A percentile compares a stretch with the other conserved stretches of the same genome.
phyloP scores from a whole-genome alignment of 2,329 filamentous ascomycete species.

The Gremmenia infestans region DNA sequence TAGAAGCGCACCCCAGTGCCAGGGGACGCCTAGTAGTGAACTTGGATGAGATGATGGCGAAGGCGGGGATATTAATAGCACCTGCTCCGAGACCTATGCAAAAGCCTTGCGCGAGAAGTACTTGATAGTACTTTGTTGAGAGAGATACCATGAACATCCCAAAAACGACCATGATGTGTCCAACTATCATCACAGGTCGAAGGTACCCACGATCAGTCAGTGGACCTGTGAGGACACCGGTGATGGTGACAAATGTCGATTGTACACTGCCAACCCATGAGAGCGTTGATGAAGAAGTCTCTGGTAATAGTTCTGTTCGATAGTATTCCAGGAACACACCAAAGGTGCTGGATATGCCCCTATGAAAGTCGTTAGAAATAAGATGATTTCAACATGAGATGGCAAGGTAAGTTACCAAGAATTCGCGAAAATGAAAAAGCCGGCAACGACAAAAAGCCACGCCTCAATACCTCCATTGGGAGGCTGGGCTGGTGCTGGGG shows the following conservation, averaged over 20 bases:
- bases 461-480: constrained; percentile 11
- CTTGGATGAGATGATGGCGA: constrained; percentile 39
- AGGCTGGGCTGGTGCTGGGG: too few relatives aligned
- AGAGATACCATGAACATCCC: constrained; percentile 31
- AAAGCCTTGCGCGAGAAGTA: constrained; percentile 48
- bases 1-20: constrained; percentile 40
- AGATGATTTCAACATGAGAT: background rate
- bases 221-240: constrained; percentile 55
- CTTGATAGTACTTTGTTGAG: constrained; percentile 43
- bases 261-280: constrained; percentile 56
- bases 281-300: constrained; percentile 46
- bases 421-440: constrained; percentile 7
- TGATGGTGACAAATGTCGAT: constrained; percentile 41
- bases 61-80: constrained; percentile 10
- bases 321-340: constrained; percentile 55
- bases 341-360: constrained; percentile 40
- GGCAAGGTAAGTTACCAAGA: background rate
- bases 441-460: constrained; percentile 7
- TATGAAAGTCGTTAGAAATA: background rate
- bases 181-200: constrained; percentile 23
- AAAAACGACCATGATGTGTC: constrained; percentile 33
- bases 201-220: constrained; percentile 47
- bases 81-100: constrained; percentile 40
- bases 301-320: constrained; percentile 39
- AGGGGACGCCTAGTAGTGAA: constrained; percentile 38